Evolutionary conservation across 805 yeast genomes (phyloP), one percentile per base, ranked within the genome.

Genomic region (Kluyveromyces nonfermentans): DNA sequence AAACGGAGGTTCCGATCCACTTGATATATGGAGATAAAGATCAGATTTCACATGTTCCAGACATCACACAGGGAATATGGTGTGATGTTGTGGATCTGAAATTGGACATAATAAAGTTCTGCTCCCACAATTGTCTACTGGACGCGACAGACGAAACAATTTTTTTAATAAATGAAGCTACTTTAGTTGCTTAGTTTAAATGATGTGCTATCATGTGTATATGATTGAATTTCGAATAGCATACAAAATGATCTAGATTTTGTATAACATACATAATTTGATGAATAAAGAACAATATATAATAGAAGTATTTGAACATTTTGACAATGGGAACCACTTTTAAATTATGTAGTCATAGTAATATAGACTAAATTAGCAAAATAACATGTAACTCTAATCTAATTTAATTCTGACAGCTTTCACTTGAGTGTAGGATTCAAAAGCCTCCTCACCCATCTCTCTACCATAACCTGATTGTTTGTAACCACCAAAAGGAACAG

Each of bases 391-490:
- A 42, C 10, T 25, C 18, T 33, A 45, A 21, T 51, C 56, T 46
- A 65, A 54, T 51, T 66, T 75, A 48, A 69, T 67, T 76, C 93
- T 80, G 48, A 83, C 83, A 51, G 86, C 85, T 69, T 82, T 83
- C 50, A 72, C 72, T 65, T 82, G 87, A 46, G 83, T 77, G 73
- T 82, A 83, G 70, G 78, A 77, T 52, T 80, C 86, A 52, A 81
- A 73, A 42, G 83, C 87, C 61, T 82, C 88, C 38, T 66, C 65
- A 67, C 93, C 93, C 89, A 83, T 80, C 71, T 83, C 93, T 72
- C 86, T 80, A 64, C 93, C 93, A 63, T 82, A 74, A 65, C 90
- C 90, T 49, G 85, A 78, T 68, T 80, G 81, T 60, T 80, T 80
- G 71, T 68, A 81, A 60, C 90, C 90, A 64, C 90, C 90, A 59